Evolutionary conservation across 192 early-diverging fungal genomes (phyloP), one percentile per base, ranked within the genome.

Genomic region (Coemansia sp.): DNA sequence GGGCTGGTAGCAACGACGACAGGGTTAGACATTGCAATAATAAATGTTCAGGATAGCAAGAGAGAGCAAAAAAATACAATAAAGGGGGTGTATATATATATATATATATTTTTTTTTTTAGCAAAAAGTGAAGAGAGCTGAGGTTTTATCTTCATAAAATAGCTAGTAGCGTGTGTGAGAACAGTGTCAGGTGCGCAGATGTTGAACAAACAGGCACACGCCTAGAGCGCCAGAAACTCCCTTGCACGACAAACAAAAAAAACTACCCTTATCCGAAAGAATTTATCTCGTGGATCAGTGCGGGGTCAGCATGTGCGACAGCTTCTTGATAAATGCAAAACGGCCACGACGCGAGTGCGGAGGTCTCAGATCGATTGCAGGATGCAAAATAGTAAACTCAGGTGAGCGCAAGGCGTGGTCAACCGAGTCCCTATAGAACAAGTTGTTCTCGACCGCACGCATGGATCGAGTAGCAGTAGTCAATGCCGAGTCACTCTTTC

Each of bases 371-470:
- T 66, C 65, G 31, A 58, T 67, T 36, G 69, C 75, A 0, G 75
- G 75, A 23, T 82, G 80, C 58, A 82, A 48, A n/a, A 82, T 63
- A 11, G 80, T 82, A 63, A 82, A 82, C 65, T 82, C 80, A 2
- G 80, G 80, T 44, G 80, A 82, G 42, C 71, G 60, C 61, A 77
- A 39, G 46, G 67, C 68, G 15, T 77, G 62, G 53, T 70, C 78
- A 11, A 50, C 75, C 46, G 80, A 82, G 61, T 82, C 75, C 12
- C 67, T 51, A 65, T 64, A 70, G 25, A 44, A 59, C 61, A 50
- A 59, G 29, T 39, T 9, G 37, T 68, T 41, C 37, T 69, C 72
- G 2, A 59, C 66, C 2, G 63, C 66, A 2, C 63, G 67, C 74
- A 76, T 73, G n/a, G 80, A 82, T 31, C 80, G 44, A 1, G 75